Evolutionary conservation across 2,329 filamentous ascomycete species (phyloP).

Genomic region (Trichoderma breve): DNA sequence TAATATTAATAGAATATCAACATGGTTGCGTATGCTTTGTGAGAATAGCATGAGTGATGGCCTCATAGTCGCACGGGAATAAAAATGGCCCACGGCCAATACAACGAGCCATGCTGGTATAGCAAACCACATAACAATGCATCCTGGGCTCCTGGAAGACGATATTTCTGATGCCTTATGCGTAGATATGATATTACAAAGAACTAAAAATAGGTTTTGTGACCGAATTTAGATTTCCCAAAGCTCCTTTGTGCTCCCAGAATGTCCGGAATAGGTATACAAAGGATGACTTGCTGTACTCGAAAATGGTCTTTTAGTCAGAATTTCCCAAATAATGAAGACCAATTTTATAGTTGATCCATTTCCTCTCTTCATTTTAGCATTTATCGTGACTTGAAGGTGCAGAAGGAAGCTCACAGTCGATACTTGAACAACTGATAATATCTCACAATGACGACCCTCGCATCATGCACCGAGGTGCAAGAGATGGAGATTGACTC

Average conservation of each 20-base stretch:
- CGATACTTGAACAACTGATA: neutral
- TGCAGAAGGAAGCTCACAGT: neutral
- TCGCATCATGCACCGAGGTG: neutral
- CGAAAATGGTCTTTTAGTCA: neutral
- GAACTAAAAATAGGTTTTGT: neutral
- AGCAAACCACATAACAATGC: too few species aligned
- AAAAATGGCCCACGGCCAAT: too few species aligned
- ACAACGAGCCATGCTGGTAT: too few species aligned
- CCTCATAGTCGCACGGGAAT: too few species aligned
- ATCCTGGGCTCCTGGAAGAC: too few species aligned
- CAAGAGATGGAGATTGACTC: neutral
- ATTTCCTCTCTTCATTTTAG: neutral
- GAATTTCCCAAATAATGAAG: neutral
- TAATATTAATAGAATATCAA: rapidly evolving
- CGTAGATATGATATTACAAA: too few species aligned
- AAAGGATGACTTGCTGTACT: neutral
- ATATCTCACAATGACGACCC: neutral
- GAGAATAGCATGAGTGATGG: too few species aligned
- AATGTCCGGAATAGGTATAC: neutral
- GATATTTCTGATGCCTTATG: too few species aligned
- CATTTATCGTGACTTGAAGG: neutral
- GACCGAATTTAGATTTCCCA: neutral
- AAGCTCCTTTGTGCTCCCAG: neutral
- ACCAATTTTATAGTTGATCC: too few species aligned
- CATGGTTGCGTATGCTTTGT: neutral